A percentile compares a stretch with the other conserved stretches of the same genome.
phyloP scores from a whole-genome alignment of 2,329 filamentous ascomycete genomes.

The Claviceps spartinae region DNA sequence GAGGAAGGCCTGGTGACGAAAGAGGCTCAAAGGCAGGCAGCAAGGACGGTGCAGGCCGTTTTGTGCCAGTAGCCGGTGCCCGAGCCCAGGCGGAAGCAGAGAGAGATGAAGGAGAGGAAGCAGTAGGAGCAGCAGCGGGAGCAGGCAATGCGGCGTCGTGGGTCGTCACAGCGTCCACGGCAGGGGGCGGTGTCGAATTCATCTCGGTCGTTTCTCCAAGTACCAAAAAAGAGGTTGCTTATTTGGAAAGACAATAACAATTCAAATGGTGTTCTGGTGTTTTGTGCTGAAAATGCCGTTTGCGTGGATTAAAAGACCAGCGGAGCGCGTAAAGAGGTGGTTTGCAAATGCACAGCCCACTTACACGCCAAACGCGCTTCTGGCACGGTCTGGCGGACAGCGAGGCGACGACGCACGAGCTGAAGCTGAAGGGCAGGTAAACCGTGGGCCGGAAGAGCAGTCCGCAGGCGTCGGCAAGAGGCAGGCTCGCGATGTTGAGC shows the following conservation, averaged over 20 bases:
- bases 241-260: not conserved
- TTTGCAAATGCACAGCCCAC: not conserved
- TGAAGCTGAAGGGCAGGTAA: not conserved
- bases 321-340: conserved; percentile 2
- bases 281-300: not conserved
- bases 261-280: not conserved
- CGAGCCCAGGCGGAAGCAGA: not conserved
- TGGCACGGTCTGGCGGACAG: not conserved
- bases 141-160: conserved; percentile 22
- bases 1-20: conserved; percentile 60
- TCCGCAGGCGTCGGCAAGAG: no score
- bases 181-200: conserved; percentile 25
- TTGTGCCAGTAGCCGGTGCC: conserved; percentile 29
- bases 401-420: not conserved
- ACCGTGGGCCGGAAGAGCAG: not conserved
- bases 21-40: conserved; percentile 69
- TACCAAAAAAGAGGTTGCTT: not conserved
- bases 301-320: conserved; percentile 8
- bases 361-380: conserved; percentile 1
- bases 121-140: not conserved
- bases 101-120: not conserved
- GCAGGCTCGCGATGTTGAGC: not conserved
- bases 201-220: conserved; percentile 20
- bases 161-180: not conserved
- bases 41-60: conserved; percentile 52